These are phyloP conservation scores for Pseudogymnoascus sp. DNA, from an alignment of 2,329 filamentous ascomycete species.

Conservation along the genomic window DNA sequence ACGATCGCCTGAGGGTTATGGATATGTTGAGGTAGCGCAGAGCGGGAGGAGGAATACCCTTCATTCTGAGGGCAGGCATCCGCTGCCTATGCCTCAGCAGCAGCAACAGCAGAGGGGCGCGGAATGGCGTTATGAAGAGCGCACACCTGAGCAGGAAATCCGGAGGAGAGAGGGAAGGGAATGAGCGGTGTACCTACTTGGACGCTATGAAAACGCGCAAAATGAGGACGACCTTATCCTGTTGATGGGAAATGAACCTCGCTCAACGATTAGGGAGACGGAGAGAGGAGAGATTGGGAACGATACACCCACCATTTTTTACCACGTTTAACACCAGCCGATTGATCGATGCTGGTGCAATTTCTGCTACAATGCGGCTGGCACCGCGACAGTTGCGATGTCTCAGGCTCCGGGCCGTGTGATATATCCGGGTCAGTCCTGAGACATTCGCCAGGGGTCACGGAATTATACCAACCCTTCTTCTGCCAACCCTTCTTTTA, in stretches of 20 bases:
- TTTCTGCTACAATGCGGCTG: not conserved
- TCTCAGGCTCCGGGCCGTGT: not conserved
- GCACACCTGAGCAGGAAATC: conserved; percentile 1
- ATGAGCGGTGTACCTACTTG: not conserved
- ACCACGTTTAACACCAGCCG: not conserved
- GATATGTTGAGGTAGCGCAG: not conserved
- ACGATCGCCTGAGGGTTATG: not conserved
- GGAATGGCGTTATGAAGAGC: conserved; percentile 1
- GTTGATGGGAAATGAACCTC: not conserved
- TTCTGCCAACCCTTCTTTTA: conserved; percentile 3
- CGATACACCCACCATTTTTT: not conserved
- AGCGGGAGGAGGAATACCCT: not conserved
- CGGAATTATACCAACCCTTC: not conserved
- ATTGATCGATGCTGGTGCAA: not conserved
- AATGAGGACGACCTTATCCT: not conserved
- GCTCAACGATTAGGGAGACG: not conserved
- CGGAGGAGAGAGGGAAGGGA: not conserved
- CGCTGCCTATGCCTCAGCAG: not conserved
- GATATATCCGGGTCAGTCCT: not conserved
- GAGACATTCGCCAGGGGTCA: not conserved
- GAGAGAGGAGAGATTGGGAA: not conserved
- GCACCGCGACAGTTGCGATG: not conserved
- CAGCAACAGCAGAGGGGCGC: not conserved
- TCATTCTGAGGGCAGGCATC: not conserved
- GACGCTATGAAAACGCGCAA: not conserved